Base-by-base conservation (phyloP, 2,329 filamentous ascomycete genomes). In the Torrubiella hemipterigena region DNA sequence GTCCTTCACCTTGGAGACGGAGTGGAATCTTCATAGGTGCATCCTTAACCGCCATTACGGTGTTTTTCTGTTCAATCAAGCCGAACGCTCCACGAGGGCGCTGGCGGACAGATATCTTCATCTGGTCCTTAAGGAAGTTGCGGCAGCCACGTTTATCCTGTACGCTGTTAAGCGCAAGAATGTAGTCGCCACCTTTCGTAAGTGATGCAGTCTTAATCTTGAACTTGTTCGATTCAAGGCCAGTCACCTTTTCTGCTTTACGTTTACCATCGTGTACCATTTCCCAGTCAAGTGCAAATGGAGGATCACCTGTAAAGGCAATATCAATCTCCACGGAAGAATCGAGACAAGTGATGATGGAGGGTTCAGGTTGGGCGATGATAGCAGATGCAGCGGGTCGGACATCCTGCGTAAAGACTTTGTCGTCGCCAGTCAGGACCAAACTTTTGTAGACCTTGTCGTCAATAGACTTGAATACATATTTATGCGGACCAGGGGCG, bases 231-330 rank as follows among this genome's bases (percentile, higher is more conserved):
- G 61, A 63, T 16, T 75, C 63, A 33, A 94, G 81, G 34, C 70
- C 64, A 1, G 71, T 63, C 17, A 74, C 64, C 33, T 68, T 71
- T 43, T 80, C 69, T 31, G 81, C 79, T 39, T 73, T 77, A 32
- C 87, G 75, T 56, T 82, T 93, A 33, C 87, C 87, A 33, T 86
- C 82, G 55, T 96, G 83, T 7, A 95, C 73, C 24, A 95, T 63
- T 54, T 96, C 91, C 61, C 93, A 98, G 49, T 96, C 86, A 23
- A 98, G 59, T 15, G 69, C 81, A 65, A 89, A 96, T 0, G 93
- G 91, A 13, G 77, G 69, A 45, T 96, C 86, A 25, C 93, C 91
- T 27, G 75, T 65, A 25, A 96, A 69, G 31, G 67, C 57, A 23
- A 95, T 74, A 34, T 84, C 74, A 17, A 91, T 73, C 19, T 77